phyloP scores from a whole-genome alignment of 2,329 filamentous ascomycete species.

The Arthrocladium fulminans region DNA sequence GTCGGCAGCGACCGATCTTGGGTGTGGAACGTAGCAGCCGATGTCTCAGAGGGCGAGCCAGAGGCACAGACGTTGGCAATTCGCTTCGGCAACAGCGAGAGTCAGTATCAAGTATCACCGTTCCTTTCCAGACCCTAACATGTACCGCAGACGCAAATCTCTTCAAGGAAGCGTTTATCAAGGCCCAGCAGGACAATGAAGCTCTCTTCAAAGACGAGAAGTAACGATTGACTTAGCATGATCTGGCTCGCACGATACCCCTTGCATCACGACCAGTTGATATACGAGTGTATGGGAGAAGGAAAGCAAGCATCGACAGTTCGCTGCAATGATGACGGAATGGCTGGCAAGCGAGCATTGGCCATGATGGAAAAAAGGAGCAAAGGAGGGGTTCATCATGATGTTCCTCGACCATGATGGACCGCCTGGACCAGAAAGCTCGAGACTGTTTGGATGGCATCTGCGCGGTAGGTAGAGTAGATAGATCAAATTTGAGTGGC shows the following conservation, averaged over 20 bases:
- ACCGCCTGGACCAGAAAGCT: background rate
- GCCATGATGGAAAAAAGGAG: background rate
- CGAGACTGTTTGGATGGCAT: background rate
- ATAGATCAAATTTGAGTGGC: background rate
- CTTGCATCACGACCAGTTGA: background rate
- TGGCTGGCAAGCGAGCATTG: background rate
- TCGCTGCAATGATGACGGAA: constrained; percentile 2
- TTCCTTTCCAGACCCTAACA: constrained; percentile 1
- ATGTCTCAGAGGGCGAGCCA: constrained; percentile 95
- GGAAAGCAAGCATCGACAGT: constrained; percentile 1
- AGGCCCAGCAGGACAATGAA: constrained; percentile 95
- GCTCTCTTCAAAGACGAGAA: constrained; percentile 54
- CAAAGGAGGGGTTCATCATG: background rate
- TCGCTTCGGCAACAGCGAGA: constrained; percentile 94
- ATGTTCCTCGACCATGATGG: background rate
- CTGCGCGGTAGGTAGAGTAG: background rate
- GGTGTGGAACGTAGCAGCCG: constrained; percentile 97
- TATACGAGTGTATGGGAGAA: constrained; percentile 3
- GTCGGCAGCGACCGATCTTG: constrained; percentile 96
- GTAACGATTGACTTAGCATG: background rate
- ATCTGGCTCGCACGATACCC: constrained; percentile 6
- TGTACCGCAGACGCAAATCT: constrained; percentile 70
- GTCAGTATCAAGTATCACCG: constrained; percentile 46
- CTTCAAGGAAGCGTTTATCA: constrained; percentile 96
- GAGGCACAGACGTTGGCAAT: constrained; percentile 95